Conservation (phyloP, 2,329 filamentous ascomycete species). For the Diaporthe velutina region DNA sequence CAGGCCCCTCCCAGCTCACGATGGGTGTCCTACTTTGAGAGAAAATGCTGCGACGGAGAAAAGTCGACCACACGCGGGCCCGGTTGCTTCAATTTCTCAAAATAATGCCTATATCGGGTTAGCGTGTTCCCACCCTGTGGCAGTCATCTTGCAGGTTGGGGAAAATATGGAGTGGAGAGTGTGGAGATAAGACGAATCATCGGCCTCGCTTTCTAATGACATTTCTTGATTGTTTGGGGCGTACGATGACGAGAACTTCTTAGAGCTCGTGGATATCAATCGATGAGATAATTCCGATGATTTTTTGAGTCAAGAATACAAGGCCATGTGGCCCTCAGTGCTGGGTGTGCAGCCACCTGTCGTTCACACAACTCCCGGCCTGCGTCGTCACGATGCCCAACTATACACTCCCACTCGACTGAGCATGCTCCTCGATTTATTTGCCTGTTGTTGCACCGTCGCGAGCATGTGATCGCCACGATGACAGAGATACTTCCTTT, state of each 20-base stretch:
- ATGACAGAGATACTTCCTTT: no score
- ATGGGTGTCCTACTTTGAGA: not conserved
- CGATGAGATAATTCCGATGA: not conserved
- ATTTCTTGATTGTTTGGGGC: not conserved
- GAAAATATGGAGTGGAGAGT: not conserved
- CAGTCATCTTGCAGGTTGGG: not conserved
- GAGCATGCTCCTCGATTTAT: no score
- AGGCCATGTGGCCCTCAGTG: no score
- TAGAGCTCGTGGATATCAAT: not conserved
- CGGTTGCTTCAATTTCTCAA: constrained; percentile 1
- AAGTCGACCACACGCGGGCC: not conserved
- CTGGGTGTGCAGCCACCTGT: no score
- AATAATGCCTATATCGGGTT: constrained; percentile 18
- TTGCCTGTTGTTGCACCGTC: no score
- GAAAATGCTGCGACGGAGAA: not conserved
- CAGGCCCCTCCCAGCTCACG: not conserved
- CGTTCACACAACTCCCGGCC: no score
- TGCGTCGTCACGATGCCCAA: no score
- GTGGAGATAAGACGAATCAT: not conserved
- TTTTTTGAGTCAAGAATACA: no score
- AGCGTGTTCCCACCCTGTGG: not conserved
- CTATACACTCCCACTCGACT: no score
- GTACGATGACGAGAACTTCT: not conserved
- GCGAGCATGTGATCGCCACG: no score
- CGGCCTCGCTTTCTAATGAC: not conserved